A percentile compares a stretch with the other conserved stretches of the same genome.
Conservation (phyloP, 306 rosid species). For the Heteromeles arbutifolia region DNA sequence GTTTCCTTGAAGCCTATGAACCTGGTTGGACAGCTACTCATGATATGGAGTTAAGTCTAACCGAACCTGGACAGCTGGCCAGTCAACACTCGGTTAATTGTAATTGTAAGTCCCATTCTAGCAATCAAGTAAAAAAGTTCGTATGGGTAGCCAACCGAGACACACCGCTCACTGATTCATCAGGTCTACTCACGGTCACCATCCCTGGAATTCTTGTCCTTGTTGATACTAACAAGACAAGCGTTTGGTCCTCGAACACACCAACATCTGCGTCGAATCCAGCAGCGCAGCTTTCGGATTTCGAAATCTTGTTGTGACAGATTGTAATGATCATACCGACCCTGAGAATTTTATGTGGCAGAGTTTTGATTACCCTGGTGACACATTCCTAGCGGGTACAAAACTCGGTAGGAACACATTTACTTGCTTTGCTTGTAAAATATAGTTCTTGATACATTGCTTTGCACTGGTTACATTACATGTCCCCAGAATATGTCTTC, state of each 20-base stretch:
- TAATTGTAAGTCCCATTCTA: constrained; percentile 40
- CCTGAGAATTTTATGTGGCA: neutral
- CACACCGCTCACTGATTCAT: constrained; percentile 7
- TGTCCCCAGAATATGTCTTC: no score
- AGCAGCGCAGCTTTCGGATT: neutral
- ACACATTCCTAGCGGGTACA: no score
- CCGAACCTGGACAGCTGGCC: constrained; percentile 79
- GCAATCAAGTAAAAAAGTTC: constrained; percentile 1
- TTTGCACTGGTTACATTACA: no score
- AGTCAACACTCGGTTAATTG: constrained; percentile 66
- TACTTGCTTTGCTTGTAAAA: no score
- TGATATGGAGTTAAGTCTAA: constrained; percentile 50
- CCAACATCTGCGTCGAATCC: neutral
- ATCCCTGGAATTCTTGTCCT: constrained; percentile 15
- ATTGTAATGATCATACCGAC: neutral
- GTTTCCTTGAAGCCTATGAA: constrained; percentile 97
- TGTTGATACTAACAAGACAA: constrained; percentile 5
- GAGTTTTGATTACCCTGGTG: no score
- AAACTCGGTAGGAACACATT: no score
- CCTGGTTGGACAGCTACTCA: constrained; percentile 98
- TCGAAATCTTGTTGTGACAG: constrained; percentile 33
- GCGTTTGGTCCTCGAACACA: constrained; percentile 38
- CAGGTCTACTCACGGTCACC: constrained; percentile 10
- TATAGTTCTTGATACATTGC: no score
- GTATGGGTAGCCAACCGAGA: constrained; percentile 24